These are phyloP conservation scores for Lyophyllum decastes DNA, from an alignment of 768 basidiomycete species.

Conservation along the genomic window DNA sequence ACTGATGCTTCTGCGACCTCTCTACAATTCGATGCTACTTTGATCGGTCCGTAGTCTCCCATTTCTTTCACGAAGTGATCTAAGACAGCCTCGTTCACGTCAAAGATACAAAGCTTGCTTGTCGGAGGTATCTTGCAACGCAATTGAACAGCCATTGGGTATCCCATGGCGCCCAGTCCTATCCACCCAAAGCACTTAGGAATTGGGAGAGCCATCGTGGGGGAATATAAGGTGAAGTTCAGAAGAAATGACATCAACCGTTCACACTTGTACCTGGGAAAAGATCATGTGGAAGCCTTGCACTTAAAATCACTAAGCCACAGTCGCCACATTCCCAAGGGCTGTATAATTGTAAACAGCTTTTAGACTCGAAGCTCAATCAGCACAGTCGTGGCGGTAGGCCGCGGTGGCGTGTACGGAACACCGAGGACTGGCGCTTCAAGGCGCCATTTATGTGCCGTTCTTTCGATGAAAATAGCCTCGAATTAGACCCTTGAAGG, in stretches of 20 bases:
- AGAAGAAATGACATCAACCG: not conserved
- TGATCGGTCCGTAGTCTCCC: conserved; percentile 16
- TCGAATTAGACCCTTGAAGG: too few species aligned
- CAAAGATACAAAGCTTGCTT: conserved; percentile 33
- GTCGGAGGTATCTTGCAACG: conserved; percentile 28
- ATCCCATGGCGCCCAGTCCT: conserved; percentile 45
- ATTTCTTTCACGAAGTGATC: conserved; percentile 27
- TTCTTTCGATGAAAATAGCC: too few species aligned
- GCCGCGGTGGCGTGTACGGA: too few species aligned
- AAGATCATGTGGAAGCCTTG: not conserved
- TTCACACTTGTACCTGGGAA: not conserved
- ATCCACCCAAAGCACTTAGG: conserved; percentile 37
- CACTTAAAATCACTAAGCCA: too few species aligned
- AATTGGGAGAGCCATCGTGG: conserved; percentile 15
- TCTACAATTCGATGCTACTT: conserved; percentile 25
- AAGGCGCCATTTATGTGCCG: too few species aligned
- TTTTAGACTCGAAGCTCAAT: too few species aligned
- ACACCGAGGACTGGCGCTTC: too few species aligned
- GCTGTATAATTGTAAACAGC: too few species aligned
- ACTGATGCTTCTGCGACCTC: conserved; percentile 40
- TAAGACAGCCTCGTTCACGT: conserved; percentile 29
- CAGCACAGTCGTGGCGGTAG: too few species aligned
- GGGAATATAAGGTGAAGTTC: not conserved
- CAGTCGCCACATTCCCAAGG: too few species aligned
- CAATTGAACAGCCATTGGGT: conserved; percentile 42